Evolutionary conservation across 176 grass and related monocot species (phyloP).

Genomic region (Pontederia paniculata): DNA sequence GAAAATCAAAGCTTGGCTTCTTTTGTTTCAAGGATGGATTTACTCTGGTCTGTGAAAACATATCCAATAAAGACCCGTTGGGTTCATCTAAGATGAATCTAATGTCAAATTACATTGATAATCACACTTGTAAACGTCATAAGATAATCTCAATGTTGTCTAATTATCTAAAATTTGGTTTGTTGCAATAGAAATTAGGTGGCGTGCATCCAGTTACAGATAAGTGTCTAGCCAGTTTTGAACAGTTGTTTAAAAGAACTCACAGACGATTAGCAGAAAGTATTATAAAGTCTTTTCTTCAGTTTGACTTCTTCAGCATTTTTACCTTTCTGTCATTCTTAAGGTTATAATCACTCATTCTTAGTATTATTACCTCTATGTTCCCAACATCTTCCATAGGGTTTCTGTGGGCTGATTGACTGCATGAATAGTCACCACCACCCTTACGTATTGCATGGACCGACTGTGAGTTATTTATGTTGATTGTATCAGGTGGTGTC

Average conservation of each 20-base stretch:
- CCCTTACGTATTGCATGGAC: conserved; percentile 36
- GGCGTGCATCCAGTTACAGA: no score
- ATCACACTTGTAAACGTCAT: no score
- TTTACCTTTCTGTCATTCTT: background rate
- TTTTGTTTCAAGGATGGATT: conserved; percentile 55
- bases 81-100: background rate
- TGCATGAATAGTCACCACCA: conserved; percentile 50
- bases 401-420: conserved; percentile 59
- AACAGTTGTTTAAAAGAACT: no score
- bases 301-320: no score
- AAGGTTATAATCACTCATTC: background rate
- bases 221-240: no score
- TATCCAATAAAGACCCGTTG: background rate
- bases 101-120: no score
- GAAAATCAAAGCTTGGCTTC: conserved; percentile 86
- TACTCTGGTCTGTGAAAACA: conserved; percentile 39
- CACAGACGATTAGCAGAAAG: no score
- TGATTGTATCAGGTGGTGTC: conserved; percentile 37
- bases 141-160: no score
- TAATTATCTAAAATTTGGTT: no score
- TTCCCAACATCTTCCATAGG: conserved; percentile 98
- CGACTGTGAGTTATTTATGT: conserved; percentile 41
- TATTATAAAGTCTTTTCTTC: no score
- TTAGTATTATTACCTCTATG: conserved; percentile 62
- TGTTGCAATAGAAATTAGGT: no score